Evolutionary conservation across 2,329 filamentous ascomycete species (phyloP), one percentile per base, ranked within the genome.

Genomic region (Aspergillus novoparasiticus): DNA sequence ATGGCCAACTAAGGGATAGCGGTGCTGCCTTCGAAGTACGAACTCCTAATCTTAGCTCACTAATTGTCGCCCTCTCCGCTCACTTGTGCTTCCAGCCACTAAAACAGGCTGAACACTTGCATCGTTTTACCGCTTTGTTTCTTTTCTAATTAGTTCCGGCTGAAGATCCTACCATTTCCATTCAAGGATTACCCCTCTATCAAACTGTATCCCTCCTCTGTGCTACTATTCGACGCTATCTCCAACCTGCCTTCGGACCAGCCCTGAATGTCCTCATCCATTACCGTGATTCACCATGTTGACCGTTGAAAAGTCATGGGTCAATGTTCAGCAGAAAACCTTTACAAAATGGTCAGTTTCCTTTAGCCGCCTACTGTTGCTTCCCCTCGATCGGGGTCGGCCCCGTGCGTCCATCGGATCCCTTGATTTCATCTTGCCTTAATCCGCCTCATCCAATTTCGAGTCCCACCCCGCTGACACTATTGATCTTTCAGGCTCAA

Each of bases 311-410:
- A 85, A 87, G 81, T 84, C 86, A 79, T 88, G 86, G 86, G 83
- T 89, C 72, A 86, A 85, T 75, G 93, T 97, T 80, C 94, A 98
- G 84, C 91, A 98, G 80, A 99, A 98, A 86, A 99, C 95, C 32
- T 99, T 99, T 80, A 97, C 94, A 64, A 99, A 98, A 92, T 99
- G 95, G 90, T 92, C 57, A 10, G 70, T 54, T 54, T 51, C 19
- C 43, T 59, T 9, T 41, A 50, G 21, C 34, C 59, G 30, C 32
- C 36, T 34, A 21, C 21, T 26, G 6, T 39, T 46, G 4, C 16
- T 32, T 57, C 28, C 62, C 32, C 58, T 56, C 50, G 36, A 51
- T 34, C 58, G 34, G 26, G 2, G 58, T 59, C 26, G 19, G 23
- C 50, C 48, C 32, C 28, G 12, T 39, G 34, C 51, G 28, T 50